phyloP scores from a whole-genome alignment of 2,329 filamentous ascomycete genomes.

The Talaromyces sp. region DNA sequence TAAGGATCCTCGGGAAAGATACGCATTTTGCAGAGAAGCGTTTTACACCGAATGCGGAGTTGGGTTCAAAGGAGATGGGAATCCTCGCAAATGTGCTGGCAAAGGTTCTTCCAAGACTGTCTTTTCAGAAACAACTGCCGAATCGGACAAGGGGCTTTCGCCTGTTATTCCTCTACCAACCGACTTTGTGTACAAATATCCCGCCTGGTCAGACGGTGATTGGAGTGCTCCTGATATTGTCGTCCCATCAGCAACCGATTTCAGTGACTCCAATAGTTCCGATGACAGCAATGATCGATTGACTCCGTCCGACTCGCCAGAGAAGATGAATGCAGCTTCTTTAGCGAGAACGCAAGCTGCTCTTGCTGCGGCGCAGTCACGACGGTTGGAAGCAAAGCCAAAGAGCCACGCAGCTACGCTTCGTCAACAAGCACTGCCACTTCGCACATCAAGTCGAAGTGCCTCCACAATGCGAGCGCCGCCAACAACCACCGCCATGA shows the following conservation, averaged over 20 bases:
- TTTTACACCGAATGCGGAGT: slow-evolving; percentile 48
- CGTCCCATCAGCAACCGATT: slow-evolving; percentile 16
- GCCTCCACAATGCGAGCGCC: slow-evolving; percentile 25
- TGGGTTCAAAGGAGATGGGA: slow-evolving; percentile 42
- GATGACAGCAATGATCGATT: slow-evolving; percentile 27
- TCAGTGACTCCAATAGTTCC: slow-evolving; percentile 26
- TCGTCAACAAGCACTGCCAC: slow-evolving; percentile 44
- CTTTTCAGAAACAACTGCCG: slow-evolving; percentile 45
- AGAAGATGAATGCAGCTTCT: slow-evolving; percentile 20
- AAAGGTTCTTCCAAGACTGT: slow-evolving; percentile 46
- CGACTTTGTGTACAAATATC: slow-evolving; percentile 47
- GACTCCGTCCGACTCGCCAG: slow-evolving; percentile 27
- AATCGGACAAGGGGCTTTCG: slow-evolving; percentile 45
- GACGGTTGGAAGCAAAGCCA: slow-evolving; percentile 33
- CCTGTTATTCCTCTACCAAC: slow-evolving; percentile 45
- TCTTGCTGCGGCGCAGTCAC: slow-evolving; percentile 40
- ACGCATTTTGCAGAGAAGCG: slow-evolving; percentile 38
- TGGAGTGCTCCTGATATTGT: slow-evolving; percentile 35
- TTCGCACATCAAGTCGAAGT: slow-evolving; percentile 30
- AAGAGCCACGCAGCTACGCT: slow-evolving; percentile 48
- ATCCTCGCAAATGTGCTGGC: slow-evolving; percentile 42
- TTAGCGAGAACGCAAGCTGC: slow-evolving; percentile 38
- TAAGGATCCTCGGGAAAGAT: slow-evolving; percentile 36
- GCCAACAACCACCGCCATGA: slow-evolving; percentile 18
- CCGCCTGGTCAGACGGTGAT: slow-evolving; percentile 39